phyloP scores from a whole-genome alignment of 176 grass and related monocot species.

The sorghum (Sorghum bicolor) region DNA sequence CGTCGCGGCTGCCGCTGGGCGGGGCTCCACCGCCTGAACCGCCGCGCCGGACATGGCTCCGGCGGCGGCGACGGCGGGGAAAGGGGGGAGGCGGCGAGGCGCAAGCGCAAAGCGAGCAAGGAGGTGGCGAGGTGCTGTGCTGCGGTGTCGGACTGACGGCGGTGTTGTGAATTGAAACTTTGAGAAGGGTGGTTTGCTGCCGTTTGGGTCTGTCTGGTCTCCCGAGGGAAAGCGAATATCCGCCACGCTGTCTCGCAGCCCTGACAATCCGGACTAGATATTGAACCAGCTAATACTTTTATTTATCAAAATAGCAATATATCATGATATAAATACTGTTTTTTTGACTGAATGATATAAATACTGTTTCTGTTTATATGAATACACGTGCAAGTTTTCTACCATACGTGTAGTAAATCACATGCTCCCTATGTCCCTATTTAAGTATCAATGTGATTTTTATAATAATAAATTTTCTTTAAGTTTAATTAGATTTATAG shows the following conservation, averaged over 20 bases:
- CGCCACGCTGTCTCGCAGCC: not conserved
- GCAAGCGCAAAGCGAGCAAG: not conserved
- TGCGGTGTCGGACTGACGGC: not conserved
- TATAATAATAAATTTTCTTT: too few species aligned
- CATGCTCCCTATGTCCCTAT: too few species aligned
- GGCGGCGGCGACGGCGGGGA: not conserved
- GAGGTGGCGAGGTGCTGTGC: not conserved
- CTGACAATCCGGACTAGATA: not conserved
- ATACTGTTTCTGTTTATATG: too few species aligned
- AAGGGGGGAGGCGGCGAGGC: not conserved
- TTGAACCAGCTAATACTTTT: too few species aligned
- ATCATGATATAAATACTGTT: too few species aligned
- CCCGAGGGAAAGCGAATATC: slow-evolving; percentile 17
- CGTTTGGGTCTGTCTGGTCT: not conserved
- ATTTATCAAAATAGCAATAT: too few species aligned
- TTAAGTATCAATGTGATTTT: too few species aligned
- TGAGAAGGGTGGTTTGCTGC: not conserved
- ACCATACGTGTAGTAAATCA: too few species aligned
- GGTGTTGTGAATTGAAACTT: not conserved
- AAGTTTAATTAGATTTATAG: too few species aligned
- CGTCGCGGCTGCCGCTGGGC: not conserved
- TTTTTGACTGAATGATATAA: too few species aligned
- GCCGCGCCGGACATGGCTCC: slow-evolving; percentile 36
- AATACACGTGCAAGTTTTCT: too few species aligned
- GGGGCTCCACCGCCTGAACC: slow-evolving; percentile 46